Evolutionary conservation across 2,329 filamentous ascomycete species (phyloP), one percentile per base, ranked within the genome.

Genomic region (Neofusicoccum parvum): DNA sequence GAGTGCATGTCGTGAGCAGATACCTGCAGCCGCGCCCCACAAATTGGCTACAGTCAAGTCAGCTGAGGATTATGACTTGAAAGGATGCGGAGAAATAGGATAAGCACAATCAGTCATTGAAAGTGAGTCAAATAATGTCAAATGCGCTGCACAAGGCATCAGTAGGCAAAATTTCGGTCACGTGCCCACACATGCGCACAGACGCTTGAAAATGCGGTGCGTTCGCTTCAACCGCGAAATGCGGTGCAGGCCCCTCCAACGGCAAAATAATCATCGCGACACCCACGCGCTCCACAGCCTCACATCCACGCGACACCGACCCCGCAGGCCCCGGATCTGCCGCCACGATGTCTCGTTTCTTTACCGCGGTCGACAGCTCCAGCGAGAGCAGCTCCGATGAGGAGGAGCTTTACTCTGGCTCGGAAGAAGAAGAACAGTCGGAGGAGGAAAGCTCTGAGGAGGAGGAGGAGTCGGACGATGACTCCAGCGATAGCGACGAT

Each of bases 331-430:
- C 64, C 32, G 45, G 43, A 58, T 58, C 15, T 20, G 20, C 64
- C 48, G 15, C 68, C 69, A 76, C 70, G 70, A 75, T 75, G 75
- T 98, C 95, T 87, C 91, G 93, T 84, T 99, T 98, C 83, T 98
- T 98, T 87, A 91, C 92, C 81, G 91, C 91, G 80, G 91, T 90
- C 84, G 94, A 96, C 82, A 97, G 94, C 88, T 97, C 94, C 76
- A 92, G 88, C 85, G 94, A 97, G 82, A 94, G 92, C 86, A 96
- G 92, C 70, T 88, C 86, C 75, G 94, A 97, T 74, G 94, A 98
- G 85, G 94, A 98, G 84, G 90, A 94, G 82, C 90, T 97, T 82
- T 96, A 96, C 88, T 88, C 86, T 72, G 90, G 90, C 73, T 89
- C 89, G 80, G 90, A 92, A 78, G 86, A 89, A 75, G 82, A 88